Conservation (phyloP, 768 basidiomycete species). For the Suillus placidus region DNA sequence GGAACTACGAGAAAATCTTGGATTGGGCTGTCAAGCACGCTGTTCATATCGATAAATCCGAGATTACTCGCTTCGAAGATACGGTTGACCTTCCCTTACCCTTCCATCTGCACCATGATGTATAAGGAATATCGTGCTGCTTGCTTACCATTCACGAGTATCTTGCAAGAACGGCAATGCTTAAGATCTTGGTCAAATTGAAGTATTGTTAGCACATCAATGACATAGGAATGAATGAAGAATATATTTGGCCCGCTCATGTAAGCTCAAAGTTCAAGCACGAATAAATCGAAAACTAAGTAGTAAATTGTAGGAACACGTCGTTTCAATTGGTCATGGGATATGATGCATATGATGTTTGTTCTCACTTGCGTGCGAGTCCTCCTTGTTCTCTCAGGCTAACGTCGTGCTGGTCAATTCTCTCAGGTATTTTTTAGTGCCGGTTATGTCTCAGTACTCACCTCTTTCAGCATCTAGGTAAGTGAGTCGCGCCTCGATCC, state of each 20-base stretch:
- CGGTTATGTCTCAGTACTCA: no score
- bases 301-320: background rate
- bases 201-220: background rate
- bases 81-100: background rate
- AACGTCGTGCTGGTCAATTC: no score
- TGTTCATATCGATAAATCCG: conserved; percentile 2
- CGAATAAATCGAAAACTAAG: background rate
- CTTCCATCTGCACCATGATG: background rate
- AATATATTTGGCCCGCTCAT: no score
- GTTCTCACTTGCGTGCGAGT: no score
- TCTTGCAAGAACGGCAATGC: no score
- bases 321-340: no score
- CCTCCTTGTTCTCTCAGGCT: no score
- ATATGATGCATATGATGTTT: no score
- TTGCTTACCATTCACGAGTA: background rate
- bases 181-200: no score
- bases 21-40: background rate
- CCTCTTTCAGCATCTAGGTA: no score
- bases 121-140: background rate
- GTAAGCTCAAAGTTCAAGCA: background rate
- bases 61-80: background rate
- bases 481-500: no score
- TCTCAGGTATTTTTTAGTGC: no score
- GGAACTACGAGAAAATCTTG: conserved; percentile 5
- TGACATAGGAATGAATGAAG: background rate